Evolutionary conservation across 495 filamentous ascomycete genomes (phyloP).

Genomic region (Neurospora africana): DNA sequence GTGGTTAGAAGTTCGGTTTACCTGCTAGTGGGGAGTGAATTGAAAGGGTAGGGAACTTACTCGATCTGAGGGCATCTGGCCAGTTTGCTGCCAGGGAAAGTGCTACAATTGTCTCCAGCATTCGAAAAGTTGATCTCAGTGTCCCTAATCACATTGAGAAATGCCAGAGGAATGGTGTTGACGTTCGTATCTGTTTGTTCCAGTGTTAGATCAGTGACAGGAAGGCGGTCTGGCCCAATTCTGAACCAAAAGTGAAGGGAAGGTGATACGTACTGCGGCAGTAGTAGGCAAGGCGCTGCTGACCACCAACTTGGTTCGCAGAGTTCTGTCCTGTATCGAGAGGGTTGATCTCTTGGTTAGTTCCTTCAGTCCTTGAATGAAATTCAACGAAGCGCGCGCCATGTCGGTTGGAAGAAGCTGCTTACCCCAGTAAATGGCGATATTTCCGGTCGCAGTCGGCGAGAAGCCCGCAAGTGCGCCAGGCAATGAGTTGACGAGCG

Average conservation of each 20-base stretch:
- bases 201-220: neutral
- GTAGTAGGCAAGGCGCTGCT: constrained; percentile 42
- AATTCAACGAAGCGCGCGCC: neutral
- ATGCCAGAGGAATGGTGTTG: constrained; percentile 49
- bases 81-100: constrained; percentile 45
- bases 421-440: constrained; percentile 56
- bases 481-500: constrained; percentile 2
- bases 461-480: constrained; percentile 35
- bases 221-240: neutral
- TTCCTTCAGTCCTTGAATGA: neutral
- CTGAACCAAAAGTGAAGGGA: neutral
- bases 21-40: neutral
- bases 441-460: constrained; percentile 39
- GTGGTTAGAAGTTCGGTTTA: neutral
- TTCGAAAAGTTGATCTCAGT: constrained; percentile 50
- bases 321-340: constrained; percentile 40
- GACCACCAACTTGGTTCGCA: constrained; percentile 25
- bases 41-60: constrained; percentile 21
- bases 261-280: constrained; percentile 38
- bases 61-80: constrained; percentile 53
- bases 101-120: constrained; percentile 45
- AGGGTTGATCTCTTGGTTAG: neutral
- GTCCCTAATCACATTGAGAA: constrained; percentile 42
- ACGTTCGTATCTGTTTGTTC: constrained; percentile 19
- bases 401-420: neutral